phyloP scores from a whole-genome alignment of 2,329 filamentous ascomycete species.

The Alternaria consortialis region DNA sequence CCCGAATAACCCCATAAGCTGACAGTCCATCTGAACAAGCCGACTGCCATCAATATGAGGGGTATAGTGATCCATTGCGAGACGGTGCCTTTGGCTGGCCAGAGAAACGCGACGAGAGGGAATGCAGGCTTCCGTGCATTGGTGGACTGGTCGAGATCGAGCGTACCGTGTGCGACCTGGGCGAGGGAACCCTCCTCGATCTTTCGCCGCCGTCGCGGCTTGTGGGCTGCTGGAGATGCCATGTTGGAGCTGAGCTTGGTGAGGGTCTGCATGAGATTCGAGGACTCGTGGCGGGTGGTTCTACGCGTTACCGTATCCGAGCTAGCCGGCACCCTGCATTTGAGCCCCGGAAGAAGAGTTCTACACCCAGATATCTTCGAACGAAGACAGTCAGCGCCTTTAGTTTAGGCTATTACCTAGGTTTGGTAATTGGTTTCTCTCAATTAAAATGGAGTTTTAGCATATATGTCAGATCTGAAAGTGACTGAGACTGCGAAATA shows the following conservation, averaged over 20 bases:
- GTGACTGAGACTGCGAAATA: not conserved
- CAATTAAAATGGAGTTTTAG: not conserved
- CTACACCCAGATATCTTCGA: not conserved
- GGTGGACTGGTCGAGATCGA: conserved; percentile 55
- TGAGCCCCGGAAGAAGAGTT: not conserved
- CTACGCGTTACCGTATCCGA: conserved; percentile 11
- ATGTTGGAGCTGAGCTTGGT: conserved; percentile 29
- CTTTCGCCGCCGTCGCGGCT: conserved; percentile 56
- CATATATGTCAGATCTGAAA: not conserved
- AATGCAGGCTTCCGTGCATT: conserved; percentile 73
- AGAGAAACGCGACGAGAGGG: conserved; percentile 91
- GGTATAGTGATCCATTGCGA: conserved; percentile 95
- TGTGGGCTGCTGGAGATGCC: conserved; percentile 49
- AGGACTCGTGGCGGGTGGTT: conserved; percentile 19
- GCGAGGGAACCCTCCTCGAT: conserved; percentile 52
- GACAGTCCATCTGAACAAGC: conserved; percentile 91
- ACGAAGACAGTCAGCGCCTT: not conserved
- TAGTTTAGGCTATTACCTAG: not conserved
- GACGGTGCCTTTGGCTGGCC: conserved; percentile 82
- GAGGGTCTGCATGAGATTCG: conserved; percentile 3
- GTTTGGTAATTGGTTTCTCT: not conserved
- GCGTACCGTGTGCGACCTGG: conserved; percentile 54
- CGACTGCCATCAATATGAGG: conserved; percentile 86
- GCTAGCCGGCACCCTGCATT: conserved; percentile 13
- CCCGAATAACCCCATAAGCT: conserved; percentile 96